Conservation (phyloP, 163 green algal genomes). For the Chlamydomonas reinhardtii region DNA sequence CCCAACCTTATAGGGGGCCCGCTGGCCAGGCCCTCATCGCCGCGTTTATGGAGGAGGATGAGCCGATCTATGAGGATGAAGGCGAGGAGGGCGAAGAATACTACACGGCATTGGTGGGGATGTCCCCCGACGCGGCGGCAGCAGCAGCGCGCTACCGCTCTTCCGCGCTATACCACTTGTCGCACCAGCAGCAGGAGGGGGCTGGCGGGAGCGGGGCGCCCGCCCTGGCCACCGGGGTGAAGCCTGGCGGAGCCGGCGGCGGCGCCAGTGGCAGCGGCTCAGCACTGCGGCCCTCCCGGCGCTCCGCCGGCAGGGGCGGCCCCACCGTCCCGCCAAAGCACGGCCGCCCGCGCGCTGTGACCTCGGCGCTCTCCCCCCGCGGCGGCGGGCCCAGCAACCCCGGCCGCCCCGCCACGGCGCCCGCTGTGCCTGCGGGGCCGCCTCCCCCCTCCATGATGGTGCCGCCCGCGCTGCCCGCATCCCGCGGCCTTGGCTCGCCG, state of each 20-base stretch:
- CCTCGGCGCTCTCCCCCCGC: background rate
- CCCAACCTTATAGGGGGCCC: slow-evolving; percentile 2
- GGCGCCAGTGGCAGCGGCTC: background rate
- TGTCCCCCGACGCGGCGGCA: background rate
- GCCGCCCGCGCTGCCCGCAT: slow-evolving; percentile 7
- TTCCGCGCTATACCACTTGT: background rate
- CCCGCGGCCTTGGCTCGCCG: background rate
- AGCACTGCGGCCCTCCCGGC: no score
- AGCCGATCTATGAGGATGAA: background rate
- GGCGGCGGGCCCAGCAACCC: background rate
- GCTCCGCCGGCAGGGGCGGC: background rate
- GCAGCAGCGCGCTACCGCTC: background rate
- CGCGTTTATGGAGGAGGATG: slow-evolving; percentile 27
- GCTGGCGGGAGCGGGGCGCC: no score
- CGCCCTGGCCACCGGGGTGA: no score
- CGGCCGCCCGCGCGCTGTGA: background rate
- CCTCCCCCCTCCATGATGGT: background rate
- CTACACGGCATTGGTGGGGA: background rate
- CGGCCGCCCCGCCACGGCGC: slow-evolving; percentile 19
- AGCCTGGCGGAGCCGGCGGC: no score
- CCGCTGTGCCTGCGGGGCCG: background rate
- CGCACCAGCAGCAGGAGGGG: background rate
- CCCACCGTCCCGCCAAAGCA: no score
- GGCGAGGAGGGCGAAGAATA: background rate
- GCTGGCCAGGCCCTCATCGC: slow-evolving; percentile 27